Evolutionary conservation across 2,329 filamentous ascomycete genomes (phyloP).

Genomic region (Aureobasidium sp.): DNA sequence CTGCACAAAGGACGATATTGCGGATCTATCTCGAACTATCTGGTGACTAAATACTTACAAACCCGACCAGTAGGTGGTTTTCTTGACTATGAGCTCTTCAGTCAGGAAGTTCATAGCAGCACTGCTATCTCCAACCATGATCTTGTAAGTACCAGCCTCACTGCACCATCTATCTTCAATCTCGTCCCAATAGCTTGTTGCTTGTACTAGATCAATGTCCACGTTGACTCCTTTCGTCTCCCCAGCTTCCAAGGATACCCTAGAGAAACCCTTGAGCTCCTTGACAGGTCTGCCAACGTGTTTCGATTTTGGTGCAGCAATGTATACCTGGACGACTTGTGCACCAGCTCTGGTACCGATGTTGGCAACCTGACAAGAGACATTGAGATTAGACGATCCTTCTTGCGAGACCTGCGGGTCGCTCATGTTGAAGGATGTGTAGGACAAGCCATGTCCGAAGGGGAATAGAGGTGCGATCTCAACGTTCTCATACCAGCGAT

Average conservation of each 20-base stretch:
- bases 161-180: conserved; percentile 64
- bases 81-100: neutral
- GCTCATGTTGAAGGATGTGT: conserved; percentile 66
- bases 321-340: conserved; percentile 74
- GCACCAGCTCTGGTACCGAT: conserved; percentile 62
- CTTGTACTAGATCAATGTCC: conserved; percentile 65
- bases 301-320: conserved; percentile 66
- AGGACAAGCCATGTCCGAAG: conserved; percentile 86
- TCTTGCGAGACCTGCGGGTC: neutral
- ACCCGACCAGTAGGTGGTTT: neutral
- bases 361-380: conserved; percentile 55
- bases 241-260: conserved; percentile 64
- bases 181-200: conserved; percentile 76
- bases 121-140: conserved; percentile 1
- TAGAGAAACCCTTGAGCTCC: conserved; percentile 75
- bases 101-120: neutral
- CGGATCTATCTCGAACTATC: too few species aligned
- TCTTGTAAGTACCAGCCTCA: conserved; percentile 5
- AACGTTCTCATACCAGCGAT: conserved; percentile 82
- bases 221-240: conserved; percentile 64
- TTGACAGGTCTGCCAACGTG: conserved; percentile 70
- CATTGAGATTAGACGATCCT: neutral
- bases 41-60: too few species aligned
- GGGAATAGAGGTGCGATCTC: conserved; percentile 77
- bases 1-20: too few species aligned